A percentile compares a stretch with the other conserved stretches of the same genome.
Evolutionary conservation across 176 grass and related monocot species (phyloP).

Genomic region (Oryza glaberrima): DNA sequence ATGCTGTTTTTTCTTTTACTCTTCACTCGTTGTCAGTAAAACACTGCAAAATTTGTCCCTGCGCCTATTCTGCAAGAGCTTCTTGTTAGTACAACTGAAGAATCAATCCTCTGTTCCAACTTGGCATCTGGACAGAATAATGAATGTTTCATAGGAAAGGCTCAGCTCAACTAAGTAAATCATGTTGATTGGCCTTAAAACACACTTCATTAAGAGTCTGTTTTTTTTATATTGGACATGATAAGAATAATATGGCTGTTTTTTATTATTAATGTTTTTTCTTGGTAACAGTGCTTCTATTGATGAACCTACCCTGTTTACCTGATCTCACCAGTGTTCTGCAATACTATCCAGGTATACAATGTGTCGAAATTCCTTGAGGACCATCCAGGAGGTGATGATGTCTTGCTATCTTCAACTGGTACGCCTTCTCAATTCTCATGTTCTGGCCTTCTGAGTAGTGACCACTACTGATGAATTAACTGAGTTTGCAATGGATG

Average conservation of each 20-base stretch:
- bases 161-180: neutral
- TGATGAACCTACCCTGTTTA: neutral
- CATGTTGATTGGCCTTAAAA: neutral
- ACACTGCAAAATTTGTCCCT: neutral
- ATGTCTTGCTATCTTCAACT: slow-evolving; percentile 82
- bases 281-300: too few species aligned
- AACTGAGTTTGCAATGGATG: neutral
- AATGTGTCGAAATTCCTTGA: slow-evolving; percentile 85
- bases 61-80: neutral
- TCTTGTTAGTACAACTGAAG: neutral
- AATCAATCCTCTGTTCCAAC: too few species aligned
- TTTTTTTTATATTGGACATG: neutral
- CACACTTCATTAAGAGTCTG: too few species aligned
- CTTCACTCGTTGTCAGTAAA: neutral
- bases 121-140: neutral
- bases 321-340: neutral
- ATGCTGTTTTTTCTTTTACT: neutral
- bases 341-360: slow-evolving; percentile 55
- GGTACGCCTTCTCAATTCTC: slow-evolving; percentile 47
- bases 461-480: neutral
- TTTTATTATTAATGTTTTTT: neutral
- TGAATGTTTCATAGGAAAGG: neutral
- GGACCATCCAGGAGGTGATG: slow-evolving; percentile 84
- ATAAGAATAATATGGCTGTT: neutral
- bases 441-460: neutral